Percentiles rank a stretch among this genome's conserved stretches.
phyloP scores from a whole-genome alignment of 2,329 filamentous ascomycete genomes.

The Rachicladosporium sp. region DNA sequence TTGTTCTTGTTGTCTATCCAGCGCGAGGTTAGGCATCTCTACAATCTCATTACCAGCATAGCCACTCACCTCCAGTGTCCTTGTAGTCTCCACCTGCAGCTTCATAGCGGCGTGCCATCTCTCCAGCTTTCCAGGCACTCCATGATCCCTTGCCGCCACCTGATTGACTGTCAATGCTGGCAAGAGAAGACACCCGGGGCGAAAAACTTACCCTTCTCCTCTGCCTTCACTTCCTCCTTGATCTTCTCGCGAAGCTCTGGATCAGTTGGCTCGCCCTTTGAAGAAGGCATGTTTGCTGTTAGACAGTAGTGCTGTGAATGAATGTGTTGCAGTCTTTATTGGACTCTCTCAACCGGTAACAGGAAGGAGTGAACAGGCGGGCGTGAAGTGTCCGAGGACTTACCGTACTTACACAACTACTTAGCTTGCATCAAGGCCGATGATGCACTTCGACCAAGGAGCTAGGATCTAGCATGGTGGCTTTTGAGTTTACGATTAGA shows the following conservation, averaged over 20 bases:
- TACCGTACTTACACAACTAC: too few species aligned
- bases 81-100: slow-evolving; percentile 21
- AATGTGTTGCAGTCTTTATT: too few species aligned
- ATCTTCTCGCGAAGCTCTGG: slow-evolving; percentile 21
- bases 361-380: too few species aligned
- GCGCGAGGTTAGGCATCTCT: too few species aligned
- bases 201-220: slow-evolving; percentile 18
- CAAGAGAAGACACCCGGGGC: background rate
- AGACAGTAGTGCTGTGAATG: too few species aligned
- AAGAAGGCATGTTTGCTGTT: slow-evolving; percentile 16
- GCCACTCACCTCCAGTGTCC: slow-evolving; percentile 14
- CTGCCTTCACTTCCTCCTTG: slow-evolving; percentile 22
- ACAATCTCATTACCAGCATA: too few species aligned
- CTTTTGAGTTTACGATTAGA: too few species aligned
- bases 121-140: slow-evolving; percentile 22
- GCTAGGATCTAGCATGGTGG: too few species aligned
- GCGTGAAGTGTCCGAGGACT: too few species aligned
- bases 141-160: slow-evolving; percentile 20
- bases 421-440: too few species aligned
- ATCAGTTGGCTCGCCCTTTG: slow-evolving; percentile 22
- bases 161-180: slow-evolving; percentile 3
- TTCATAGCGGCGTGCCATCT: slow-evolving; percentile 20
- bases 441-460: too few species aligned
- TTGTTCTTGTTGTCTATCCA: slow-evolving; percentile 13
- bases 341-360: too few species aligned